Evolutionary conservation across 2,329 filamentous ascomycete species (phyloP).

Genomic region (Paecilomyces dactylethromorphus): DNA sequence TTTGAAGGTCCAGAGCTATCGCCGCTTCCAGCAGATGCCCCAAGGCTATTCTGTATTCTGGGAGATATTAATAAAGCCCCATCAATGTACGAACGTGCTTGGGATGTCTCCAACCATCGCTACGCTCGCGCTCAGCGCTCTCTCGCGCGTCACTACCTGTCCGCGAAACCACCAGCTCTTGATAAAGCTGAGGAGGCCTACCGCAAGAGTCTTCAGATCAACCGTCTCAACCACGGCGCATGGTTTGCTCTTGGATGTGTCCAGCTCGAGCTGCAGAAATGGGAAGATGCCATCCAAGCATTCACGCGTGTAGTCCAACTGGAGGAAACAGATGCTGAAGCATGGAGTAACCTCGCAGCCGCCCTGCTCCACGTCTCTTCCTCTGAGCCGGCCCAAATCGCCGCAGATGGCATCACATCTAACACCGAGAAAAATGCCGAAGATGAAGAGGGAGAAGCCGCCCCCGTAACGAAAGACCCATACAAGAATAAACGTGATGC

Average conservation of each 20-base stretch:
- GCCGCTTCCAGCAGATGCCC: slow-evolving; percentile 72
- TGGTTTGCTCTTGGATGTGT: slow-evolving; percentile 93
- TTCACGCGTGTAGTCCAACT: slow-evolving; percentile 77
- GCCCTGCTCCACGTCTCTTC: slow-evolving; percentile 57
- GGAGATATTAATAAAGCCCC: slow-evolving; percentile 78
- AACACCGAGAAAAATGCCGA: slow-evolving; percentile 4
- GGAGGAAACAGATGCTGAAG: slow-evolving; percentile 83
- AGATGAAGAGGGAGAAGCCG: slow-evolving; percentile 21
- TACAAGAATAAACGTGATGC: slow-evolving; percentile 64
- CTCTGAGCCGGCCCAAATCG: slow-evolving; percentile 19
- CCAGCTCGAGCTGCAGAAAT: slow-evolving; percentile 68
- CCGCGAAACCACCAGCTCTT: slow-evolving; percentile 54
- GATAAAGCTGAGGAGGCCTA: slow-evolving; percentile 71
- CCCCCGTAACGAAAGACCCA: slow-evolving; percentile 29
- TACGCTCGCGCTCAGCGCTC: slow-evolving; percentile 85
- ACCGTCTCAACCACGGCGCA: slow-evolving; percentile 71
- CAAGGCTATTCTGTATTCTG: slow-evolving; percentile 85
- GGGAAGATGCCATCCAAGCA: slow-evolving; percentile 71
- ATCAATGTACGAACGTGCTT: slow-evolving; percentile 73
- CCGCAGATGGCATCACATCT: slow-evolving; percentile 2
- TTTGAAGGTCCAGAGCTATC: slow-evolving; percentile 63
- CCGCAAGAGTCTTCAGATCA: slow-evolving; percentile 66
- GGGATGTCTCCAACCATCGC: slow-evolving; percentile 73
- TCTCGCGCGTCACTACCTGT: slow-evolving; percentile 70
- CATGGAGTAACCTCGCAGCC: slow-evolving; percentile 90